phyloP scores from a whole-genome alignment of 305 asterid genomes.

The Coffea humblotiana region DNA sequence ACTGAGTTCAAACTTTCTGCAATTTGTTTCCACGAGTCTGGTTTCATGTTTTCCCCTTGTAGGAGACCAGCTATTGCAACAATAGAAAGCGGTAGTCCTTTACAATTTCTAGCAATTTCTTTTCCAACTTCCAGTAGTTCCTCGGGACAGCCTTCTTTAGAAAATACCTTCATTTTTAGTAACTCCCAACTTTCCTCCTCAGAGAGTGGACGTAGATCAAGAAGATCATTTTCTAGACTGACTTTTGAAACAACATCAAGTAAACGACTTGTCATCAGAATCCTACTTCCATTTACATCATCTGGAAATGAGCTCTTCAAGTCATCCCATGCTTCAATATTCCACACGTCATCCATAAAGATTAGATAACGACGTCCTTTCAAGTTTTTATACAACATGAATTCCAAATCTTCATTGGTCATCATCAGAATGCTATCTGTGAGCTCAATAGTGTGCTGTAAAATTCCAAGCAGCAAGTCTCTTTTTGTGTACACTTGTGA shows the following conservation, averaged over 20 bases:
- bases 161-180: background rate
- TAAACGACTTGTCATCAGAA: background rate
- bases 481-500: slow-evolving; percentile 26
- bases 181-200: background rate
- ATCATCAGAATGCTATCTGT: background rate
- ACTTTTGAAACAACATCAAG: background rate
- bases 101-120: background rate
- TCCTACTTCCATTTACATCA: background rate
- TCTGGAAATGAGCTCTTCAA: slow-evolving; percentile 1
- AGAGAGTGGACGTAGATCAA: background rate
- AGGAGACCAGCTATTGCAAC: slow-evolving; percentile 8
- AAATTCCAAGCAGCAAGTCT: slow-evolving; percentile 5
- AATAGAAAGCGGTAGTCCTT: slow-evolving; percentile 9
- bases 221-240: background rate
- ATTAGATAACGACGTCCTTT: slow-evolving; percentile 12
- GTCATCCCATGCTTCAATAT: background rate
- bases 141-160: background rate
- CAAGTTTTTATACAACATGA: slow-evolving; percentile 2
- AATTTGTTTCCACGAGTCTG: background rate
- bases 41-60: background rate
- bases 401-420: slow-evolving; percentile 4
- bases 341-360: background rate
- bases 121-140: background rate
- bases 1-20: background rate
- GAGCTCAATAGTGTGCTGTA: background rate